These are phyloP conservation scores for Prunus campanulata DNA, from an alignment of 306 rosid species.

Conservation along the genomic window DNA sequence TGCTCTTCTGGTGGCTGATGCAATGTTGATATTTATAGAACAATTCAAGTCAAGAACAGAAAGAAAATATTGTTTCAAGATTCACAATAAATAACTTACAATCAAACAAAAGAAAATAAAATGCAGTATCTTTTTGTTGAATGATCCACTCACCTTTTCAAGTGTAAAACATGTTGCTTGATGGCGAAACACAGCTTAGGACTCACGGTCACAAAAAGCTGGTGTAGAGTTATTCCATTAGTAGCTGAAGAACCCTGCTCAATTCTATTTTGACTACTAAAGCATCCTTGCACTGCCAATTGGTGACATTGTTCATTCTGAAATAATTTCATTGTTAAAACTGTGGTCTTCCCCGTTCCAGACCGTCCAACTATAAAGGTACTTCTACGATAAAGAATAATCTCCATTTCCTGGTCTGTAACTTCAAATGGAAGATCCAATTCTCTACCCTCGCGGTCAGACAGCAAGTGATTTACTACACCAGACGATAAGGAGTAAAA, in stretches of 20 bases:
- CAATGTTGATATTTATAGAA: background rate
- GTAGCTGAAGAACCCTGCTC: conserved; percentile 19
- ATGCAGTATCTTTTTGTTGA: background rate
- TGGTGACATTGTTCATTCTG: conserved; percentile 53
- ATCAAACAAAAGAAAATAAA: background rate
- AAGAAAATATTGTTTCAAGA: background rate
- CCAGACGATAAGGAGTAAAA: conserved; percentile 58
- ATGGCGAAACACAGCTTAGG: conserved; percentile 71
- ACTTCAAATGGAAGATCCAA: conserved; percentile 76
- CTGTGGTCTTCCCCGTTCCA: conserved; percentile 88
- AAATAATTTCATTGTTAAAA: conserved; percentile 70
- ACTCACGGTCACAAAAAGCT: conserved; percentile 79
- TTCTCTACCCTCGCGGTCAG: conserved; percentile 49
- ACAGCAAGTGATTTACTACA: conserved; percentile 57
- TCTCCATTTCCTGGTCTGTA: conserved; percentile 60
- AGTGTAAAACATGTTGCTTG: conserved; percentile 55
- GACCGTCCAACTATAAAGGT: conserved; percentile 72
- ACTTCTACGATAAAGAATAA: conserved; percentile 54
- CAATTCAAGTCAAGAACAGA: background rate
- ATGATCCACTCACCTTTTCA: conserved; percentile 49
- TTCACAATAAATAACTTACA: too few species aligned
- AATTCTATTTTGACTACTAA: conserved; percentile 15
- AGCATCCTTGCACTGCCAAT: conserved; percentile 28
- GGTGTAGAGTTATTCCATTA: conserved; percentile 37
- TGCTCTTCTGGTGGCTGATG: background rate